Conservation (phyloP, 2,329 filamentous ascomycete genomes). For the Kalaharituber pfeilii region DNA sequence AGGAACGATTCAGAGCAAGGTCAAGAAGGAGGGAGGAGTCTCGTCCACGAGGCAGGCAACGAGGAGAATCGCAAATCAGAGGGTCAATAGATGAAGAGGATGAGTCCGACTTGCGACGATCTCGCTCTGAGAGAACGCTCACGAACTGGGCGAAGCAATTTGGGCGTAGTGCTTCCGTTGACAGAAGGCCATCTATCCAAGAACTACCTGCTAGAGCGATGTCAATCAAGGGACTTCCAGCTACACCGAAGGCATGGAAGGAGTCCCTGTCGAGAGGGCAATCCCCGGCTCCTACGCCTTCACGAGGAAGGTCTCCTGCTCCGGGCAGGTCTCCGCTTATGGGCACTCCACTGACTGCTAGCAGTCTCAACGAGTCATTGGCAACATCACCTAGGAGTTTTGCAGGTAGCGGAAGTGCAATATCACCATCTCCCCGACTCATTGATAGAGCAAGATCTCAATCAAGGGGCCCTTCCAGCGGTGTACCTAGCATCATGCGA, state of each 20-base stretch:
- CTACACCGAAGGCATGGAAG: slow-evolving; percentile 18
- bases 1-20: slow-evolving; percentile 33
- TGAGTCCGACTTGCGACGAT: slow-evolving; percentile 10
- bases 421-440: slow-evolving; percentile 31
- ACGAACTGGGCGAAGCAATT: slow-evolving; percentile 17
- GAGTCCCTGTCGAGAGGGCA: slow-evolving; percentile 7
- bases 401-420: slow-evolving; percentile 25
- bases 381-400: neutral
- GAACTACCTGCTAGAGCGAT: slow-evolving; percentile 12
- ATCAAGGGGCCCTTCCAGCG: slow-evolving; percentile 27
- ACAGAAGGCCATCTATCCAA: slow-evolving; percentile 19
- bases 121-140: slow-evolving; percentile 17
- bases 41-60: slow-evolving; percentile 7
- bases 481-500: slow-evolving; percentile 3
- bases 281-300: slow-evolving; percentile 1
- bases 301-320: neutral
- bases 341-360: neutral
- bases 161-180: slow-evolving; percentile 12
- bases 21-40: slow-evolving; percentile 5
- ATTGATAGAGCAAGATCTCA: slow-evolving; percentile 18
- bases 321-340: neutral
- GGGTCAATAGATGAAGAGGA: neutral
- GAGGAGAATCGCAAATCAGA: neutral
- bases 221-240: slow-evolving; percentile 14
- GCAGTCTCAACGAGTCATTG: neutral